Percentiles rank a stretch among this genome's conserved stretches.
phyloP scores from a whole-genome alignment of 768 basidiomycete species.

The Cytidiella melzeri region DNA sequence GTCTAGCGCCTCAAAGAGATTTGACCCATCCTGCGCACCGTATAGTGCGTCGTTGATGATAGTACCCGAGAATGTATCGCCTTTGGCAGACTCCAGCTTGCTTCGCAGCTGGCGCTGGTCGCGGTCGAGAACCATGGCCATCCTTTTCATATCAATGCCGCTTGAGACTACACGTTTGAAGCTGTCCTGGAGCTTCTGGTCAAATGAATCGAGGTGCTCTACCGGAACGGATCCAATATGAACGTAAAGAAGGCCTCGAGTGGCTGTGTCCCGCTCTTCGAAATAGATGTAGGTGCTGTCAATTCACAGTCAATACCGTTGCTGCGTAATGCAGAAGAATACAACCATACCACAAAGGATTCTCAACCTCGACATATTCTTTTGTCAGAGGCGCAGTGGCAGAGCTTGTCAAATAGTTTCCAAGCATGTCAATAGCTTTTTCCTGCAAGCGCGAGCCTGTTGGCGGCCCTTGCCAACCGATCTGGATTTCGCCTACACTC shows the following conservation, averaged over 20 bases:
- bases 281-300: slow-evolving; percentile 81
- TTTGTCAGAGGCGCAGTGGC: slow-evolving; percentile 79
- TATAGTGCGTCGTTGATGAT: slow-evolving; percentile 85
- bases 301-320: background rate
- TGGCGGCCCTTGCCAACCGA: slow-evolving; percentile 76
- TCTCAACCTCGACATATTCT: slow-evolving; percentile 87
- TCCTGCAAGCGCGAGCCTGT: slow-evolving; percentile 65
- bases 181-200: slow-evolving; percentile 58
- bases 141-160: slow-evolving; percentile 87
- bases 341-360: slow-evolving; percentile 70
- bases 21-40: slow-evolving; percentile 75
- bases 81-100: slow-evolving; percentile 76
- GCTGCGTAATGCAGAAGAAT: background rate
- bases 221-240: slow-evolving; percentile 82
- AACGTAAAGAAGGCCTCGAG: slow-evolving; percentile 64
- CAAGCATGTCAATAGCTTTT: slow-evolving; percentile 80
- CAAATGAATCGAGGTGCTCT: slow-evolving; percentile 70
- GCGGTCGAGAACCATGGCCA: slow-evolving; percentile 78
- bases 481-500: slow-evolving; percentile 79
- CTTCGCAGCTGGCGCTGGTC: slow-evolving; percentile 90
- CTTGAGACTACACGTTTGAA: slow-evolving; percentile 62
- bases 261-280: slow-evolving; percentile 68
- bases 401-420: slow-evolving; percentile 85
- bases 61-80: slow-evolving; percentile 68
- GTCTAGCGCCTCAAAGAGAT: slow-evolving; percentile 66